Base-by-base conservation (phyloP, 176 grass and related monocot genomes). In the Avena sativa region DNA sequence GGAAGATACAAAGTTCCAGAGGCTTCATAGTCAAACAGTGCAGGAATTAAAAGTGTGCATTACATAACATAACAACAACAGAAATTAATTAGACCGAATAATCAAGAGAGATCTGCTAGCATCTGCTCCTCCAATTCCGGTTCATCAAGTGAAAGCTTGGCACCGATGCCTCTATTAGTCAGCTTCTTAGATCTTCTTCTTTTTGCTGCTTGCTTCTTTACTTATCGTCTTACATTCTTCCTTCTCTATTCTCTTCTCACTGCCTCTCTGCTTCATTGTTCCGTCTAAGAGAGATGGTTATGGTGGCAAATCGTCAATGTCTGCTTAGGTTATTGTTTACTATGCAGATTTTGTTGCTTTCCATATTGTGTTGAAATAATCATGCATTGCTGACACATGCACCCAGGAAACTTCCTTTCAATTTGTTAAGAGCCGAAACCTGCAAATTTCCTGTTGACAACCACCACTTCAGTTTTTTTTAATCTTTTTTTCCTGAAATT, bases 281-380 rank as follows among this genome's bases (percentile, higher is more conserved):
- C 36, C 16, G 68, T 71, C 16, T 71, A 44, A 71, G 36, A 44
- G 68, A 71, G 68, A 71, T 71, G 34, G 40, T 71, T 71, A 71
- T 20, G 36, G 32, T 11, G 16, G 19, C 17, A 19, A 71, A 71
- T 71, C 36, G 17, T 71, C 20, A 71, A 19, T 1, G 17, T 38
- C 8, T 44, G 3, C 36, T 20, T 44, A 44, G 34, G 16, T 71
- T 71, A 17, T 44, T 71, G 68, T 71, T 71, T 38, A 71, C 17
- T n/a, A 44, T 36, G 44, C 68, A 43, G 68, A 71, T 44, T 2
- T 71, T 71, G 17, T 71, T 15, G 19, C 34, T 71, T 71, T 44
- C 67, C 68, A 8, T 67, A 34, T 34, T 67, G 13, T 67, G 63
- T 67, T 67, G 63, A 65, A 67, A 67, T 26, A 2, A 30, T 65